Base-by-base conservation (phyloP, 495 filamentous ascomycete species). In the Apodospora peruviana region DNA sequence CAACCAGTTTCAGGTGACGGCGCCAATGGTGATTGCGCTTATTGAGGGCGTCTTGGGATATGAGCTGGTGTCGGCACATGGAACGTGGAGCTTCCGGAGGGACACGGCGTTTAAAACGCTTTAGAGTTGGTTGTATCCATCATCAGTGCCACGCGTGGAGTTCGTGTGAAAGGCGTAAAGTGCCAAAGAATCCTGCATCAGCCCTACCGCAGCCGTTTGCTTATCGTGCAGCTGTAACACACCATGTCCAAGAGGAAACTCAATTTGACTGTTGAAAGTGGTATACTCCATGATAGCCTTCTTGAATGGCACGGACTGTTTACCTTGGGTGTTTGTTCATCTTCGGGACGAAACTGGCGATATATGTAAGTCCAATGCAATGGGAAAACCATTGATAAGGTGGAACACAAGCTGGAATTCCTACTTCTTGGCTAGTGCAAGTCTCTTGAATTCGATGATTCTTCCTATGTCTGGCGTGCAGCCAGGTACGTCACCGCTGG, bases 41-140 rank as follows among this genome's bases (percentile, higher is more conserved):
- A 50, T 72, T 5, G 67, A 74, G 37, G 61, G 68, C 2, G 59
- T 67, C 17, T 38, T 74, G 32, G 68, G 67, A 5, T 72, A 72
- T 23, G 53, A 68, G 52, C 49, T 54, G 22, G 47, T 72, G 0
- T 63, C 58, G 1, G 40, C 34, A 2, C 37, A 51, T 0, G 48
- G 48, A 4, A 32, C 19, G 3, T 62, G 60, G 60, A 51, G 25
- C 10, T 60, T 62, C 14, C 48, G 57, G 17, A 44, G 53, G 27
- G 49, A 62, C 21, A 27, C 49, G 0, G 57, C 43, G 45, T 59
- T 57, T 40, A 62, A 55, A 24, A 48, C 40, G 10, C 27, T 57
- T 23, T 57, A 22, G 43, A 24, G 23, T 23, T 18, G 18, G 16
- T 23, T 4, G 12, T 35, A 7, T 2, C 32, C 16, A 35, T 35